Conservation (phyloP, 805 yeast species). For the Sungouiella thailandica region DNA sequence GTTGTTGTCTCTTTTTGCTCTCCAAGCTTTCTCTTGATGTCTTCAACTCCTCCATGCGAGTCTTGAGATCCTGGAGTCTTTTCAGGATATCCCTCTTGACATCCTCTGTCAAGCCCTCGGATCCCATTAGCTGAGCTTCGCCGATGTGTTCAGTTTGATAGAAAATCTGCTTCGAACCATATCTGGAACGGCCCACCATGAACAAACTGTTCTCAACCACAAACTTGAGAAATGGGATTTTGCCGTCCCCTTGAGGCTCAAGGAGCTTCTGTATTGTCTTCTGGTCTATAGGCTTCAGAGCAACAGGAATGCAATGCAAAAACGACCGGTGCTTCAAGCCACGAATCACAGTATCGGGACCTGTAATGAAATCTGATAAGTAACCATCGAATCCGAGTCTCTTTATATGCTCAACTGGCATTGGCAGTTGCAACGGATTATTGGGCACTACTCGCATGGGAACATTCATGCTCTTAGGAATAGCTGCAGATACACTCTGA, state of each 20-base stretch:
- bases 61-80: slow-evolving; percentile 12
- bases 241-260: slow-evolving; percentile 33
- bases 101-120: slow-evolving; percentile 26
- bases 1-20: slow-evolving; percentile 1
- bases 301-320: slow-evolving; percentile 57
- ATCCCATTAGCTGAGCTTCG: slow-evolving; percentile 26
- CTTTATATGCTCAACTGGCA: slow-evolving; percentile 30
- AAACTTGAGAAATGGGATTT: slow-evolving; percentile 48
- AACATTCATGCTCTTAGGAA: slow-evolving; percentile 40
- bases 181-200: slow-evolving; percentile 51
- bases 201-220: slow-evolving; percentile 55
- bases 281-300: slow-evolving; percentile 41
- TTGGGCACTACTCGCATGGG: slow-evolving; percentile 48
- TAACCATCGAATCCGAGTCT: slow-evolving; percentile 76
- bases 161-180: slow-evolving; percentile 55
- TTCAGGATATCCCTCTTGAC: slow-evolving; percentile 15
- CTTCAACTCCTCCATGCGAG: slow-evolving; percentile 11
- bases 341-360: slow-evolving; percentile 65
- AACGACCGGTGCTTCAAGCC: slow-evolving; percentile 59
- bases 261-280: slow-evolving; percentile 33
- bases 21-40: slow-evolving; percentile 5
- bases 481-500: slow-evolving; percentile 32
- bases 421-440: slow-evolving; percentile 16
- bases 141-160: slow-evolving; percentile 34
- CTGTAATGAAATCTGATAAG: slow-evolving; percentile 62